Percentiles rank a stretch among this genome's conserved stretches.
Evolutionary conservation across 2,329 filamentous ascomycete genomes (phyloP).

Genomic region (Phyllosticta citribraziliensis): DNA sequence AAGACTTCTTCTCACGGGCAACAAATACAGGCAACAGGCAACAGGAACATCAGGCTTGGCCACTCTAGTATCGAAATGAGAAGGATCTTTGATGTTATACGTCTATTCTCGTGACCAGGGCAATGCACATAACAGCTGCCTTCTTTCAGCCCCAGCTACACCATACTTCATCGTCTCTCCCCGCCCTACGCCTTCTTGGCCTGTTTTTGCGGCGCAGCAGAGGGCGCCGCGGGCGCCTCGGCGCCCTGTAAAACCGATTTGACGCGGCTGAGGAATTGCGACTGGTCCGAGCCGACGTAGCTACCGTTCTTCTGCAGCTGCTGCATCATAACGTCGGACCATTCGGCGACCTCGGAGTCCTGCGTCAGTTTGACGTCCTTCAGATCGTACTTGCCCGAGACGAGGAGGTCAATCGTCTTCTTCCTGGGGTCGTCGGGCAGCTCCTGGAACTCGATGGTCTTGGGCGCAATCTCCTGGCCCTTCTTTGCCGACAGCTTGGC

Average conservation of each 20-base stretch:
- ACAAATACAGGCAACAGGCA: no score
- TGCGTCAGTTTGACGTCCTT: background rate
- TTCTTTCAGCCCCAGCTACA: no score
- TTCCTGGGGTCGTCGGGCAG: background rate
- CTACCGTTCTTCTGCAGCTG: conserved; percentile 1
- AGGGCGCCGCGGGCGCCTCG: background rate
- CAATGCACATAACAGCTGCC: no score
- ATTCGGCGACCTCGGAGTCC: background rate
- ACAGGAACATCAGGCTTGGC: no score
- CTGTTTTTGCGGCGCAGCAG: background rate
- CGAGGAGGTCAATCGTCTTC: background rate
- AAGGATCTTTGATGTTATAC: no score
- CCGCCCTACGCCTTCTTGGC: background rate
- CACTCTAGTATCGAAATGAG: no score
- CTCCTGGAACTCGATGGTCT: conserved; percentile 7
- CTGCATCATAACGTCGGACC: background rate
- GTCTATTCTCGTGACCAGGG: no score
- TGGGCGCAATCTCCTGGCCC: conserved; percentile 4
- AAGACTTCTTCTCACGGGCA: no score
- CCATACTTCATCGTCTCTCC: no score
- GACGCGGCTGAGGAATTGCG: background rate
- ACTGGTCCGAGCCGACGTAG: background rate
- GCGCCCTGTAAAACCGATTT: background rate
- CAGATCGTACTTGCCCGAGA: conserved; percentile 1
- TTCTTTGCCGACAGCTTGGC: conserved; percentile 4